A percentile compares a stretch with the other conserved stretches of the same genome.
These are phyloP conservation scores for Diplodia sapinea DNA, from an alignment of 2,329 filamentous ascomycete species.

Conservation along the genomic window DNA sequence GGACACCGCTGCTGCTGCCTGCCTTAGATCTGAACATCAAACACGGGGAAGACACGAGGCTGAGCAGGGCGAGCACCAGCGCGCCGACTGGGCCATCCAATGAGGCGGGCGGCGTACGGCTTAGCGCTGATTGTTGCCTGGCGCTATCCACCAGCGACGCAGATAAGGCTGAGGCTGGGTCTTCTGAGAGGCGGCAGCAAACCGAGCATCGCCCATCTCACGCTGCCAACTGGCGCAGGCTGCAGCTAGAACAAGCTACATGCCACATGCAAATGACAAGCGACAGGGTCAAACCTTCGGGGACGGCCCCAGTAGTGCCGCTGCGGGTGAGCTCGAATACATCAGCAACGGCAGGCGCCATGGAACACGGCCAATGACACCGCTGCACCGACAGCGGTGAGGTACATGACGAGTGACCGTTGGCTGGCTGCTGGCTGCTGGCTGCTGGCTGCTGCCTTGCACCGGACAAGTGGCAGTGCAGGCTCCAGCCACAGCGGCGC, in stretches of 20 bases:
- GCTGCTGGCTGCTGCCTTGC: not conserved
- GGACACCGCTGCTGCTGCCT: constrained; percentile 23
- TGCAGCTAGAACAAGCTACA: constrained; percentile 18
- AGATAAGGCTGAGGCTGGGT: constrained; percentile 17
- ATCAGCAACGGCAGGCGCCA: constrained; percentile 7
- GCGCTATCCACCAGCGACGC: not conserved
- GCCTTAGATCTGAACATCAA: constrained; percentile 11
- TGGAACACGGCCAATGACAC: not conserved
- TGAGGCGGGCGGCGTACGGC: not conserved
- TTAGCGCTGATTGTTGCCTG: constrained; percentile 17
- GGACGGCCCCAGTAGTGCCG: not conserved
- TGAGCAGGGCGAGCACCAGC: not conserved
- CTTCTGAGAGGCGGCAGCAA: constrained; percentile 11
- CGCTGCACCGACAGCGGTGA: constrained; percentile 3
- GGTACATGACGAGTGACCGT: constrained; percentile 1
- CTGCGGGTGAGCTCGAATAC: constrained; percentile 19
- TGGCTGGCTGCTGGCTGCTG: not conserved
- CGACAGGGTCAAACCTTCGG: not conserved
- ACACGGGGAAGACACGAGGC: not conserved
- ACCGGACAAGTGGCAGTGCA: not conserved
- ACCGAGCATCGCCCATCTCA: not conserved
- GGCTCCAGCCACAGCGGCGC: not conserved
- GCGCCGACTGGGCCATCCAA: not conserved
- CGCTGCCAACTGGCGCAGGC: constrained; percentile 18
- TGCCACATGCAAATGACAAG: constrained; percentile 3